Base-by-base conservation (phyloP, 176 grass and related monocot species). In the Bothriochloa decipiens region DNA sequence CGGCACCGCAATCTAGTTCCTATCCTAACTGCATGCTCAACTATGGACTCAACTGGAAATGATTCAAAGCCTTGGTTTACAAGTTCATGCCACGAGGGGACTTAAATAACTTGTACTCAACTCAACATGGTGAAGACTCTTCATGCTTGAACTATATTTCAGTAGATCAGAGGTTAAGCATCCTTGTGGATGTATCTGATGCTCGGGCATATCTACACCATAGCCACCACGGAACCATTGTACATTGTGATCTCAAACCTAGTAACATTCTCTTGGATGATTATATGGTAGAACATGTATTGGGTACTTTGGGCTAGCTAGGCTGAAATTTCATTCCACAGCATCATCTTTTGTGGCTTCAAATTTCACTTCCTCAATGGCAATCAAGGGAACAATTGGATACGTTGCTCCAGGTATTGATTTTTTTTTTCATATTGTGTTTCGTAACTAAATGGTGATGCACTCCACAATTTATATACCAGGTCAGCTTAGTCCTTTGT, bases 1-100 rank as follows among this genome's bases (percentile, higher is more conserved):
- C 27, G 76, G 3, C 84, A 86, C 60, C 67, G 67, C 3, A 86
- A 72, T 63, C 67, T 79, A 18, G 43, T 79, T 25, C 28, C 5
- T 14, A 86, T 80, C 15, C 0, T 80, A 15, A 86, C 55, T 40
- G 67, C 84, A 22, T 86, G 76, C 40, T 86, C 84, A 22, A 53
- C 29, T 13, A 41, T 40, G 13, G 57, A 80, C 42, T 9, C 45
- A 4, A 40, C 10, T 15, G 43, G 77, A 39, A 67, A 81, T 74
- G 76, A 86, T 65, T 80, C 23, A 86, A 80, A 23, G 84, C 84
- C 20, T 15, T 86, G 3, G 68, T 74, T 22, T 86, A 86, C 42
- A 35, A 86, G 33, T 81, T 74, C 33, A 81, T 81, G 77, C 43
- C 60, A n/a, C 23, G 17, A 74, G 85, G 85, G 0, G 85, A 81